phyloP scores from a whole-genome alignment of 768 basidiomycete genomes.

The Dioszegia hungarica region DNA sequence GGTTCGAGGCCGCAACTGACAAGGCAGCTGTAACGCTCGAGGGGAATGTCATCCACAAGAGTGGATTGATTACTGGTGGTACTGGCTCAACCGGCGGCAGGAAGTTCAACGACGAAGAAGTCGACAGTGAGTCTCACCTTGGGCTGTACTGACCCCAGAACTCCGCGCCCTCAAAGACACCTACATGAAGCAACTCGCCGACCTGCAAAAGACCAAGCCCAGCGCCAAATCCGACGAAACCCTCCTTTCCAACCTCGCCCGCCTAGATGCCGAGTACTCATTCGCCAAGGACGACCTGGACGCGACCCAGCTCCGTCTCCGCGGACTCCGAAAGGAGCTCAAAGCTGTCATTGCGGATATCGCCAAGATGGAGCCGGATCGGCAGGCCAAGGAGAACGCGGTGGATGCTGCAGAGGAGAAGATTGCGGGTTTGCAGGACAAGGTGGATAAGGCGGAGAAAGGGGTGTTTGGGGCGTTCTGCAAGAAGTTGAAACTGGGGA shows the following conservation, averaged over 20 bases:
- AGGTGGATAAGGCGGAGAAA: conserved; percentile 75
- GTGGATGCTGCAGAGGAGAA: conserved; percentile 57
- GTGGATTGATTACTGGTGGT: conserved; percentile 94
- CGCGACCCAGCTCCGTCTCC: conserved; percentile 68
- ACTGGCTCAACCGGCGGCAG: conserved; percentile 70
- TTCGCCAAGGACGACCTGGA: conserved; percentile 76
- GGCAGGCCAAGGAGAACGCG: conserved; percentile 52
- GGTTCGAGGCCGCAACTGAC: not conserved
- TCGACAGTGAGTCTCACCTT: conserved; percentile 60
- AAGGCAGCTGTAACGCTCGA: conserved; percentile 84
- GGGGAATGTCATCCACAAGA: conserved; percentile 95
- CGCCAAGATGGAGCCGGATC: conserved; percentile 32
- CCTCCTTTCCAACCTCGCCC: conserved; percentile 67
- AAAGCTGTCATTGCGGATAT: conserved; percentile 58
- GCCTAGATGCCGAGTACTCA: conserved; percentile 70
- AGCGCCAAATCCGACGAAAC: conserved; percentile 78
- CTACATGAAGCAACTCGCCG: conserved; percentile 68
- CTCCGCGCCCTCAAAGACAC: conserved; percentile 27
- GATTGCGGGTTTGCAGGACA: conserved; percentile 57
- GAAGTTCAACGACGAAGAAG: conserved; percentile 92
- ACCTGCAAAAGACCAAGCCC: conserved; percentile 77
- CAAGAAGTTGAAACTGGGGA: conserved; percentile 65
- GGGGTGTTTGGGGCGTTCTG: conserved; percentile 74
- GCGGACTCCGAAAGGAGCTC: conserved; percentile 75
- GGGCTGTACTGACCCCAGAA: not conserved